phyloP scores from a whole-genome alignment of 208 protist genomes.

The Leishmania amazonensis region DNA sequence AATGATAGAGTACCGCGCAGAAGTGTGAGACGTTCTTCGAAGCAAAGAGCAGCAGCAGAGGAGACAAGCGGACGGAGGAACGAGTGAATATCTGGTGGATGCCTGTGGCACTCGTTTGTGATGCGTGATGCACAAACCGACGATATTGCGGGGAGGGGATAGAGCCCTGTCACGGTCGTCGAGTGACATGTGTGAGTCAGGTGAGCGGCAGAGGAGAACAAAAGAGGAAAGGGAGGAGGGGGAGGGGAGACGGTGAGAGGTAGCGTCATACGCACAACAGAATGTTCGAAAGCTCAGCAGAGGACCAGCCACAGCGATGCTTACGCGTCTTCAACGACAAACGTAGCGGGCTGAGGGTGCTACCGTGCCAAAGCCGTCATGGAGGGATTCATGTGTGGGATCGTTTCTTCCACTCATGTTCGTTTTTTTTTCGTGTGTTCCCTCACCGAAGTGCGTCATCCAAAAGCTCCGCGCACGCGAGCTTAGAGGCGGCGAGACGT shows the following conservation, averaged over 20 bases:
- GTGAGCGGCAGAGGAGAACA: background rate
- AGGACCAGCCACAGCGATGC: background rate
- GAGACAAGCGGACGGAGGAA: background rate
- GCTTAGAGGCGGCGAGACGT: background rate
- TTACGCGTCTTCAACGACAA: background rate
- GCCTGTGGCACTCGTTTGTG: background rate
- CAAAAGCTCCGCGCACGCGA: background rate
- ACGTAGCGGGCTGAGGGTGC: background rate
- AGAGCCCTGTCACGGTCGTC: background rate
- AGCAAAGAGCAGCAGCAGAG: background rate
- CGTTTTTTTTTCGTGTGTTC: background rate
- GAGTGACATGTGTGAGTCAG: background rate
- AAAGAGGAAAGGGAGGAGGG: background rate
- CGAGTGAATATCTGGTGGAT: background rate
- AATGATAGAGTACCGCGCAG: background rate
- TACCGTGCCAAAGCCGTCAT: background rate
- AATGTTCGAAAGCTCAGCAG: background rate
- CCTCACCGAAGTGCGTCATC: background rate
- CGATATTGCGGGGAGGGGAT: background rate
- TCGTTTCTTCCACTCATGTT: background rate
- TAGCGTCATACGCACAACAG: background rate
- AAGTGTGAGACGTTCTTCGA: background rate
- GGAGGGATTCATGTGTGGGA: background rate
- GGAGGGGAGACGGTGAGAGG: background rate
- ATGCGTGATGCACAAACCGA: background rate